These are phyloP conservation scores for Candida xiaguanensis DNA, from an alignment of 805 yeast genomes.

Conservation along the genomic window DNA sequence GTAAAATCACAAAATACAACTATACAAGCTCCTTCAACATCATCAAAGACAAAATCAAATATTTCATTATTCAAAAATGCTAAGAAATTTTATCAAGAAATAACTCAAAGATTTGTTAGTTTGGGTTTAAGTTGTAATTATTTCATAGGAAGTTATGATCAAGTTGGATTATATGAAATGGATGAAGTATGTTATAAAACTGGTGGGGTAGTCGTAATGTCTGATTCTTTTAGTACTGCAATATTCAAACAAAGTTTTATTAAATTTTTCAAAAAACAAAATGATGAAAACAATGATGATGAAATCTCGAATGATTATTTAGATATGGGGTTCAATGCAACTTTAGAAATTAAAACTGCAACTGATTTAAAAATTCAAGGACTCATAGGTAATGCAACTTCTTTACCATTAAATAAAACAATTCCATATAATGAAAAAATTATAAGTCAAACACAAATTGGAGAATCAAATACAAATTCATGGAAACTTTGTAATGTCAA, in stretches of 20 bases:
- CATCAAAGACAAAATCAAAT: conserved; percentile 30
- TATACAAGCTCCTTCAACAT: conserved; percentile 25
- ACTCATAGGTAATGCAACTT: conserved; percentile 58
- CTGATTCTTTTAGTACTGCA: conserved; percentile 64
- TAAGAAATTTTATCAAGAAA: conserved; percentile 42
- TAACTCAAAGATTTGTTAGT: conserved; percentile 45
- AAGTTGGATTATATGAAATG: conserved; percentile 67
- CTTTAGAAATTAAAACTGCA: conserved; percentile 53
- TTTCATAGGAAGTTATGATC: conserved; percentile 67
- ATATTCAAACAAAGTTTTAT: conserved; percentile 64
- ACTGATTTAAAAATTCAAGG: conserved; percentile 53
- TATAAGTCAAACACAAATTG: conserved; percentile 33
- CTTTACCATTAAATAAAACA: conserved; percentile 32
- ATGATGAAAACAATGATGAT: conserved; percentile 10
- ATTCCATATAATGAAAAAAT: conserved; percentile 11
- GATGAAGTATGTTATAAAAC: conserved; percentile 52
- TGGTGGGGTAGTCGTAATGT: conserved; percentile 60
- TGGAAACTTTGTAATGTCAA: conserved; percentile 58
- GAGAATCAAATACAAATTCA: conserved; percentile 50
- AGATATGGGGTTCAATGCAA: conserved; percentile 56
- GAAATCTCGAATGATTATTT: conserved; percentile 26
- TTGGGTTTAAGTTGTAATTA: conserved; percentile 55
- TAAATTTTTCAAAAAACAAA: conserved; percentile 42
- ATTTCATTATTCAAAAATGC: conserved; percentile 32
- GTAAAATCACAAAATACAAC: conserved; percentile 32